Evolutionary conservation across 2,329 filamentous ascomycete species (phyloP), one percentile per base, ranked within the genome.

Genomic region (Plectosphaerella plurivora): DNA sequence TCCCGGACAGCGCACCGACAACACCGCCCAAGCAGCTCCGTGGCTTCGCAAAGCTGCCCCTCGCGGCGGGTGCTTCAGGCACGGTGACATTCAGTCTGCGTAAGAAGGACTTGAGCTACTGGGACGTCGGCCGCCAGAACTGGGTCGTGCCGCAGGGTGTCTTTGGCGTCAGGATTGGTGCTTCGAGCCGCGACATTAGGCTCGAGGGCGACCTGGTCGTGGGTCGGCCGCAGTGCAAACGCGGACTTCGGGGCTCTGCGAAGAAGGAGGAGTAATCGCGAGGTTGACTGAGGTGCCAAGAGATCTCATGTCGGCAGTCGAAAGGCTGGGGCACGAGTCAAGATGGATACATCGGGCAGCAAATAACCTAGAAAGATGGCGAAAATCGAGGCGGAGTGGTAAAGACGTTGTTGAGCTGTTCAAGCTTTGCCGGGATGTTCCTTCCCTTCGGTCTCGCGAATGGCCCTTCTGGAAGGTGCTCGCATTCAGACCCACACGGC

Each of bases 101-200:
- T 14, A 75, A 84, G 50, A 77, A 82, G 56, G 84, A 88, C 63
- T 59, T 88, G 53, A 87, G 83, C 59, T 84, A 85, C 55, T 88
- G 85, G 85, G 82, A 84, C 61, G 75, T 79, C 2, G 65, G 70
- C 3, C 65, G 67, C 50, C 76, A 88, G 68, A 75, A 84, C 50
- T 91, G 87, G 87, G 60, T 75, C 4, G 63, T 81, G 45, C 77
- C 79, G 6, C 59, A 61, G 15, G 75, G 75, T 0, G 65, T 59
- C 14, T 77, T 77, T 58, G 67, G 57, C 0, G 62, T 78, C 33
- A 64, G 58, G 10, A 70, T 78, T 1, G 76, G 75, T 2, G 67
- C 74, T 2, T 78, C 74, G 54, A 77, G 74, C 51, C 63, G 75
- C 39, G 74, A 78, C 59, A 62, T 77, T 39, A 63, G 72, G 28